Conservation (phyloP, 345 rosid species). For the Populus davidiana region DNA sequence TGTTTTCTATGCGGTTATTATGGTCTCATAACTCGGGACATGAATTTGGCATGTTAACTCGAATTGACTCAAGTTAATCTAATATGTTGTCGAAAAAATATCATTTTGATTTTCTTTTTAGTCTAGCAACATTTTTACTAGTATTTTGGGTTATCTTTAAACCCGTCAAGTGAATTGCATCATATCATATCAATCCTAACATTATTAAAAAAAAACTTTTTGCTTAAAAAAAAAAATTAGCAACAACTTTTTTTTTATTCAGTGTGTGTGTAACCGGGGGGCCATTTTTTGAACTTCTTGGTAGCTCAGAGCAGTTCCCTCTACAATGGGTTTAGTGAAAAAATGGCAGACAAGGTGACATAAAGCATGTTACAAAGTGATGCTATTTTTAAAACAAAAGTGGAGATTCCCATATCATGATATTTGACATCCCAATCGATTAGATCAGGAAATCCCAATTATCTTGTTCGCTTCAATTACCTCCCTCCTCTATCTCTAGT, state of each 20-base stretch:
- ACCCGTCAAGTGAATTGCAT: rapidly evolving
- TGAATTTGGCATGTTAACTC: too few species aligned
- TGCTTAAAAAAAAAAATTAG: too few species aligned
- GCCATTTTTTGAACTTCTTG: not conserved
- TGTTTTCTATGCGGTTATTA: rapidly evolving
- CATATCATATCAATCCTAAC: too few species aligned
- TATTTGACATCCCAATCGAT: not conserved
- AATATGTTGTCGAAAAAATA: too few species aligned
- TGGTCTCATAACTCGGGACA: too few species aligned
- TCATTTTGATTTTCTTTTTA: too few species aligned
- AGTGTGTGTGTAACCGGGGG: too few species aligned
- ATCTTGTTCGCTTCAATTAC: not conserved
- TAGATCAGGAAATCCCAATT: not conserved
- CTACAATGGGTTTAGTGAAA: not conserved
- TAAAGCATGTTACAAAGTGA: not conserved
- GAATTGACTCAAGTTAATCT: too few species aligned
- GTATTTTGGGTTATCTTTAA: rapidly evolving
- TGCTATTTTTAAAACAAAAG: not conserved
- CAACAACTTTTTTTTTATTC: too few species aligned
- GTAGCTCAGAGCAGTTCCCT: not conserved
- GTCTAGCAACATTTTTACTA: too few species aligned
- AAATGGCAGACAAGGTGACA: conserved; percentile 11
- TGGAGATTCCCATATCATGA: not conserved
- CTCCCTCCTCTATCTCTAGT: not conserved
- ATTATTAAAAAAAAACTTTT: too few species aligned